phyloP scores from a whole-genome alignment of 2,329 filamentous ascomycete species.

The Pseudodiploospora longispora region DNA sequence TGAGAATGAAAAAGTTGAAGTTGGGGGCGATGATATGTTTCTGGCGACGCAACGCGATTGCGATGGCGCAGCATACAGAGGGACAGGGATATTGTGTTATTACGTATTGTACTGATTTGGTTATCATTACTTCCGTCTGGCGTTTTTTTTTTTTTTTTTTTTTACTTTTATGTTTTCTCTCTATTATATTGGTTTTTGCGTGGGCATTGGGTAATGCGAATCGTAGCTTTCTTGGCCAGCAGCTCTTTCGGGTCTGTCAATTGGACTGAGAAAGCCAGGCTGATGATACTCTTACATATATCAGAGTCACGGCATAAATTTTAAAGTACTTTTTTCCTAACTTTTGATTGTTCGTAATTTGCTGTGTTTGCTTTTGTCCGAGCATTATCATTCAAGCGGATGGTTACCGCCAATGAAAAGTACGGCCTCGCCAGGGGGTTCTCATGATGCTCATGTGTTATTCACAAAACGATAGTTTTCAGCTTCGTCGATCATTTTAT shows the following conservation, averaged over 20 bases:
- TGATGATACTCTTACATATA: slow-evolving; percentile 4
- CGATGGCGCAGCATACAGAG: slow-evolving; percentile 8
- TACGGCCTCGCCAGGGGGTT: too few species aligned
- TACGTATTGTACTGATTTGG: slow-evolving; percentile 8
- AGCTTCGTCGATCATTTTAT: too few species aligned
- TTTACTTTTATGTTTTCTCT: slow-evolving; percentile 5
- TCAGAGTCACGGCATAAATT: slow-evolving; percentile 8
- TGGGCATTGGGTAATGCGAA: slow-evolving; percentile 11
- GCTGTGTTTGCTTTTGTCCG: slow-evolving; percentile 17
- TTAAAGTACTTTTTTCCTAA: slow-evolving; percentile 2
- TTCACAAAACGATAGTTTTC: too few species aligned
- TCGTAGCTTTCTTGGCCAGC: neutral
- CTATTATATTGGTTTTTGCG: slow-evolving; percentile 3
- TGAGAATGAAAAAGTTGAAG: neutral
- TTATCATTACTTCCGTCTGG: slow-evolving; percentile 6
- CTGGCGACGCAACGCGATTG: neutral
- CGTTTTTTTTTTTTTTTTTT: slow-evolving; percentile 4
- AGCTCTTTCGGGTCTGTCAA: neutral
- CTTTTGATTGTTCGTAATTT: slow-evolving; percentile 27
- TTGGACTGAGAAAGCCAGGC: neutral
- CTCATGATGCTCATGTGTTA: too few species aligned
- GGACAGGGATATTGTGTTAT: slow-evolving; percentile 1
- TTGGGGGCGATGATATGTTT: neutral
- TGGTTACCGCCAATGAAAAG: too few species aligned
- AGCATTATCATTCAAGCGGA: too few species aligned